These are phyloP conservation scores for Carex parvula DNA, from an alignment of 176 grass and related monocot genomes.

Conservation along the genomic window DNA sequence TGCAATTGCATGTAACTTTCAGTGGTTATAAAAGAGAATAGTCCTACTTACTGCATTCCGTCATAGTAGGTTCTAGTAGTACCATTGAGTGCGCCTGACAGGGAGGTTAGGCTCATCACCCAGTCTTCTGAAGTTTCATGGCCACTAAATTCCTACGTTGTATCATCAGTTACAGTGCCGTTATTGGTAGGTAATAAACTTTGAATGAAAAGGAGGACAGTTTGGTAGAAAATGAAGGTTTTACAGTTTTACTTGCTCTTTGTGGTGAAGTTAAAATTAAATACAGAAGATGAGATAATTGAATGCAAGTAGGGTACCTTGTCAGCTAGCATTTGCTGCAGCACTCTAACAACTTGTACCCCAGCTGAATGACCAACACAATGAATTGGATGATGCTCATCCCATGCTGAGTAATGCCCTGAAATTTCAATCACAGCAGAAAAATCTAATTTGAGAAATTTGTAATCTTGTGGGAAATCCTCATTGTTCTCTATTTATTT, in stretches of 20 bases:
- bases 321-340: conserved; percentile 95
- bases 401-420: conserved; percentile 90
- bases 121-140: conserved; percentile 91
- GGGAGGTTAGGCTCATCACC: conserved; percentile 89
- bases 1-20: background rate
- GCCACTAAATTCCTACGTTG: conserved; percentile 65
- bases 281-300: conserved; percentile 18
- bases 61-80: conserved; percentile 97
- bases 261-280: background rate
- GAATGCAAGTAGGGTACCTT: conserved; percentile 50
- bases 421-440: conserved; percentile 18
- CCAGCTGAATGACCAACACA: conserved; percentile 95
- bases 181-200: conserved; percentile 10
- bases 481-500: background rate
- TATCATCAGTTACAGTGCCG: conserved; percentile 24
- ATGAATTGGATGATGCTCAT: conserved; percentile 76
- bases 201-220: background rate
- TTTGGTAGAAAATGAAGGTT: background rate
- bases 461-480: background rate
- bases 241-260: conserved; percentile 10
- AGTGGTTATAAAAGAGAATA: background rate
- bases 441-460: conserved; percentile 18
- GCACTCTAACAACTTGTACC: conserved; percentile 72
- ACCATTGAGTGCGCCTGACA: conserved; percentile 91
- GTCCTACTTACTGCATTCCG: conserved; percentile 76